Base-by-base conservation (phyloP, 2,329 filamentous ascomycete species). In the Penicillium verrucosum region DNA sequence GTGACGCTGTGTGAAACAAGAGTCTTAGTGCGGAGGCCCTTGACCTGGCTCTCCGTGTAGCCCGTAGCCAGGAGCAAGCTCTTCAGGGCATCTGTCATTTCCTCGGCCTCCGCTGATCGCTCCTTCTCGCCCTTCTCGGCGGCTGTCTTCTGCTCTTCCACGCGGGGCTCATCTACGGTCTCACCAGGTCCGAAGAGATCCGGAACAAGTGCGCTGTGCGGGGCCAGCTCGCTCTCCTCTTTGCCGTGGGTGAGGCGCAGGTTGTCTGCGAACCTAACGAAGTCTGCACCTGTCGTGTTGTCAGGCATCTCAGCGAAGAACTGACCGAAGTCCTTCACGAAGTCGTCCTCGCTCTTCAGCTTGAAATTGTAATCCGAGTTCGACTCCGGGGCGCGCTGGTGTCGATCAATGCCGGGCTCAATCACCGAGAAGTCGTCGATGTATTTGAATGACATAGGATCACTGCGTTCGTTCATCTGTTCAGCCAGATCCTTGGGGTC, bases 401-500 rank as follows among this genome's bases (percentile, higher is more conserved):
- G 85, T 70, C 87, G 83, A 77, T 97, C 93, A 59, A 94, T 83
- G 48, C 90, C 81, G 51, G 91, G 90, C 68, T 90, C 85, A 61
- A 93, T 82, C 56, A 83, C 82, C 58, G 88, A 85, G 68, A 96
- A 89, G 73, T 96, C 90, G 72, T 97, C 92, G 54, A 93, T 77
- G 73, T 96, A 94, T 59, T 84, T 80, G 48, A 92, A 78, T 51
- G 81, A 80, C 80, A 90, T 89, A 9, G 86, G 82, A 71, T 96
- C 92, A 53, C 79, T 81, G 59, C 91, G 86, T 65, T 89, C 74
- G 42, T 85, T 81, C 62, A 87, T 89, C 76, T 94, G 89, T 34
- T 85, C 80, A 41, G 87, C 81, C 70, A 97, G 72, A 74, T 97
- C 90, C 63, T 85, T 80, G 10, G 87, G 78, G 69, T 89, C 82